Evolutionary conservation across 2,329 filamentous ascomycete species (phyloP).

Genomic region (Aspergillus bombycis): DNA sequence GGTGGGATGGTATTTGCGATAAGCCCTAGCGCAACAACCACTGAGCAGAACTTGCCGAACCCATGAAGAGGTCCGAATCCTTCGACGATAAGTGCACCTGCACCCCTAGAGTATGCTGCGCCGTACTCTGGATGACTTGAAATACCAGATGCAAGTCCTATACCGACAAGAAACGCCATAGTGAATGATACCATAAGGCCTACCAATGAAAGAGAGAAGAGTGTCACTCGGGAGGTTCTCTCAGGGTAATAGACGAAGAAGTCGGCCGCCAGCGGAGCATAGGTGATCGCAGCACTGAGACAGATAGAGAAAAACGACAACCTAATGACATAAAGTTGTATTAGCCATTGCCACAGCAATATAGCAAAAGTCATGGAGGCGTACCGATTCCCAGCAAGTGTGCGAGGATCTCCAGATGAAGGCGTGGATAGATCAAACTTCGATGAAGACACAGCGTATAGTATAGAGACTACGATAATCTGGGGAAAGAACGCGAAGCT

Average conservation of each 20-base stretch:
- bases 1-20: slow-evolving; percentile 69
- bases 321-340: slow-evolving; percentile 20
- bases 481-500: slow-evolving; percentile 68
- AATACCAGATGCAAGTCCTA: slow-evolving; percentile 65
- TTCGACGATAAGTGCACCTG: slow-evolving; percentile 67
- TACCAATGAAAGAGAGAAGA: slow-evolving; percentile 60
- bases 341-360: neutral
- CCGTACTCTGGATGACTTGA: slow-evolving; percentile 56
- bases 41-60: slow-evolving; percentile 70
- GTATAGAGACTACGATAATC: slow-evolving; percentile 61
- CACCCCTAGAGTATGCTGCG: slow-evolving; percentile 59
- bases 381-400: slow-evolving; percentile 53
- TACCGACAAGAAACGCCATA: slow-evolving; percentile 64
- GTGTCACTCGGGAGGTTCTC: slow-evolving; percentile 52
- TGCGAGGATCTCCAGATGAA: slow-evolving; percentile 55
- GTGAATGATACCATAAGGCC: slow-evolving; percentile 63
- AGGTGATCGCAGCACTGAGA: slow-evolving; percentile 66
- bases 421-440: slow-evolving; percentile 60
- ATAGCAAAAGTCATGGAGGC: neutral
- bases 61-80: slow-evolving; percentile 61
- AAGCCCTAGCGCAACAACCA: slow-evolving; percentile 65
- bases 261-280: slow-evolving; percentile 65
- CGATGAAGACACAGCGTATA: slow-evolving; percentile 64
- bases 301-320: slow-evolving; percentile 73
- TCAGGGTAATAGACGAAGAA: slow-evolving; percentile 69